Percentiles rank a stretch among this genome's conserved stretches.
Conservation (phyloP, 495 filamentous ascomycete species). For the Viridothelium virens region DNA sequence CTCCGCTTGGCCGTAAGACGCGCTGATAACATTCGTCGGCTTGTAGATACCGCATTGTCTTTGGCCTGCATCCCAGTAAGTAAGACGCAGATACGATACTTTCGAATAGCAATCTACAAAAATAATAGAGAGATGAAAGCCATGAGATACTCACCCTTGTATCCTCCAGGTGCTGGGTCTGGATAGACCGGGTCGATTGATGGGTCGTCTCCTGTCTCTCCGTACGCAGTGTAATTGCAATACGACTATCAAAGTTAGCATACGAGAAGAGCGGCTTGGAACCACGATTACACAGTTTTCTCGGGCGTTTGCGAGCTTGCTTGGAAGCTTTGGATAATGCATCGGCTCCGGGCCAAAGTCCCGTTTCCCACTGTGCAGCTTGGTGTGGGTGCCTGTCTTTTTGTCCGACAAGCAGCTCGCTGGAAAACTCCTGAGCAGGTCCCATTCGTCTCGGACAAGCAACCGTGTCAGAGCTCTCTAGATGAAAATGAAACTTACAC, state of each 20-base stretch:
- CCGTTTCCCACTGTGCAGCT: not conserved
- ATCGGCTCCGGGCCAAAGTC: not conserved
- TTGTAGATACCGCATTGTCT: slow-evolving; percentile 18
- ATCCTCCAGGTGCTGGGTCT: slow-evolving; percentile 15
- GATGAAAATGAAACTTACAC: not conserved
- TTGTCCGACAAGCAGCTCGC: too few species aligned
- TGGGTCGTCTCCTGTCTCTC: slow-evolving; percentile 16
- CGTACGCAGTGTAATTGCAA: slow-evolving; percentile 19
- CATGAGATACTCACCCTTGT: slow-evolving; percentile 12
- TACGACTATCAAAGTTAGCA: slow-evolving; percentile 12
- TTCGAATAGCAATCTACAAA: not conserved
- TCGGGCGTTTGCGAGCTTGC: not conserved
- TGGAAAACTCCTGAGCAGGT: not conserved
- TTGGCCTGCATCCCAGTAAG: not conserved
- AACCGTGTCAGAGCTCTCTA: not conserved
- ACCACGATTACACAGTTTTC: not conserved
- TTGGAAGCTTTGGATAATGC: not conserved
- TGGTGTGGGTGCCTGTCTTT: too few species aligned
- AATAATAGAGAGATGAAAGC: not conserved
- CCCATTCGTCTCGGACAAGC: not conserved
- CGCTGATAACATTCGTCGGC: slow-evolving; percentile 20
- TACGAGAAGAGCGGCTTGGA: not conserved
- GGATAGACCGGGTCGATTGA: slow-evolving; percentile 21
- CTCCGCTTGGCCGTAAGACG: slow-evolving; percentile 18
- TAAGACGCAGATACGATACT: not conserved